Evolutionary conservation across 2,329 filamentous ascomycete species (phyloP), one percentile per base, ranked within the genome.

Genomic region (Aureobasidium sp.): DNA sequence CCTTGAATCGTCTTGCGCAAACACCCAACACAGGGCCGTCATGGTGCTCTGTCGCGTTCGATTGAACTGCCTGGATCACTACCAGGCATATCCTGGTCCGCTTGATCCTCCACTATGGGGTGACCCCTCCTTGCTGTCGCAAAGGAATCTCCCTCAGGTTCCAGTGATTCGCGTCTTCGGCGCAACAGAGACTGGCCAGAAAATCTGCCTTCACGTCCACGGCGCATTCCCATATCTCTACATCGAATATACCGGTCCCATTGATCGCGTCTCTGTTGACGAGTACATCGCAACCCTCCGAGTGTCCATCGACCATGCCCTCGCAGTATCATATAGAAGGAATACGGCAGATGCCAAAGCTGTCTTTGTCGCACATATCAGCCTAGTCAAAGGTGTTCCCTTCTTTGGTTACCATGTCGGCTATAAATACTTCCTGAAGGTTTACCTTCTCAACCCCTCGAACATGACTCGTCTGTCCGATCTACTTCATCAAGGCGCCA

Each of bases 321-420:
- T 99, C 51, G 89, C 91, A 23, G 82, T 92, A 48, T 92, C 89
- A 72, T 97, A 94, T 73, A 85, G 90, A 60, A 85, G 87, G 55
- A 89, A 93, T 75, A 80, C 84, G 34, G 84, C 88, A 71, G 83
- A 87, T 68, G 83, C 83, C 59, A 87, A 86, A 64, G 82, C 84
- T 46, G 80, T 82, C 17, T 97, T 89, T 72, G 91, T 97, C 41
- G 93, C 91, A 29, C 88, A 95, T 67, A 91, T 99, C 70, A 93
- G 89, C 7, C 79, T 97, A 5, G 88, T 95, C 66, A 97, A 99
- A 73, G 94, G 91, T 3, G 82, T 96, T 23, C 94, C 95, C 0
- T 99, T 97, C 77, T 99, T 96, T 72, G 95, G 94, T 20, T 97
- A 94, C 71, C 84, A 96, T 74, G 91, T 97, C 57, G 94, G 95